phyloP scores from a whole-genome alignment of 176 grass and related monocot genomes.

The Microstegium vimineum region DNA sequence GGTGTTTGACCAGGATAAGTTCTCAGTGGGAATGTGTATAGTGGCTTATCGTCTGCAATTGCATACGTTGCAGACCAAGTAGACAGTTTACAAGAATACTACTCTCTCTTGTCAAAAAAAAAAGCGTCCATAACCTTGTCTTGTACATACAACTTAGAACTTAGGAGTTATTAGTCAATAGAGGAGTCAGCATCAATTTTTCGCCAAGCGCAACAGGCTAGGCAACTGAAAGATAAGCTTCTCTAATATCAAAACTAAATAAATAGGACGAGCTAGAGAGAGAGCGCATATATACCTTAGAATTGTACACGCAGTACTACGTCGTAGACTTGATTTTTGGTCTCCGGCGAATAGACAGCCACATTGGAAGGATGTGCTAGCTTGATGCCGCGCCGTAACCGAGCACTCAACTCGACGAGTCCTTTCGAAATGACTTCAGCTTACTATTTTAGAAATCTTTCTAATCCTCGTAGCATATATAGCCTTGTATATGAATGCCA shows the following conservation, averaged over 20 bases:
- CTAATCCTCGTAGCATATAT: not conserved
- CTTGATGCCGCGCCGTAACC: not conserved
- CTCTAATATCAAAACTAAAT: not conserved
- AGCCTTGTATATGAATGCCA: not conserved
- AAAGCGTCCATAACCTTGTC: no score
- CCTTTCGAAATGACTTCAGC: not conserved
- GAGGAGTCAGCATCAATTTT: not conserved
- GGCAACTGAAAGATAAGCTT: not conserved
- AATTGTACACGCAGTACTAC: not conserved
- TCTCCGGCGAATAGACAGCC: conserved; percentile 16
- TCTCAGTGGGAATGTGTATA: no score
- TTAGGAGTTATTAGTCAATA: no score
- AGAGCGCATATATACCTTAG: not conserved
- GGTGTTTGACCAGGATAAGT: no score
- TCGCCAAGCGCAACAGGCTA: not conserved
- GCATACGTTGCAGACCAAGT: no score
- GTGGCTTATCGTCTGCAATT: no score
- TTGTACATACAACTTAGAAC: no score
- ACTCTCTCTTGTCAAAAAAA: no score
- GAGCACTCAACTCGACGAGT: not conserved
- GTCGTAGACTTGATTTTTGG: not conserved
- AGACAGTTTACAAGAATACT: no score
- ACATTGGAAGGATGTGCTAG: not conserved
- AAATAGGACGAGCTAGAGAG: not conserved
- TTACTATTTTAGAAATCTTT: not conserved